Base-by-base conservation (phyloP, 2,329 filamentous ascomycete species). In the Xylaria sp. region DNA sequence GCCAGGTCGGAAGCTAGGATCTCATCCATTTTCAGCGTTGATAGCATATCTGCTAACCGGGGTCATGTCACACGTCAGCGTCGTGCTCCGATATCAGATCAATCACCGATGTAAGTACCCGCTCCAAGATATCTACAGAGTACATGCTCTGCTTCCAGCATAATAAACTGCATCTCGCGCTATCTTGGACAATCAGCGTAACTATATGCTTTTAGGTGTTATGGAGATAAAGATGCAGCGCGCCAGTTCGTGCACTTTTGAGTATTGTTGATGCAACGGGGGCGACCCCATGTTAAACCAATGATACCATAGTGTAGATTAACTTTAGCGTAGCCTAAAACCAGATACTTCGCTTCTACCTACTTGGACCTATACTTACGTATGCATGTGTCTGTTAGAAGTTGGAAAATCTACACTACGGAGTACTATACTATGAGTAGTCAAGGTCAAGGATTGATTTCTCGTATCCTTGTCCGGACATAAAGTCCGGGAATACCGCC, bases 61-160 rank as follows among this genome's bases (percentile, higher is more conserved):
- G 61, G 51, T 63, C 55, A 61, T 37, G 67, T 65, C 37, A 60
- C 67, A 71, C 64, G 48, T 65, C 59, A 69, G 55, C 63, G 54
- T 69, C 44, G 63, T 48, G 60, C 66, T 62, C 63, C 57, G 66
- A 69, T 71, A 63, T 58, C 62, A 71, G 66, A 71, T 69, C 66
- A 70, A 60, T 60, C 60, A 62, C 65, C 65, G 62, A 70, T 40
- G 54, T 55, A 68, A 25, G 53, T 60, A 63, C 35, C 65, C 51
- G 55, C 40, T 55, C 27, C 47, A 42, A 62, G 58, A 68, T 63
- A 57, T 53, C 54, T 47, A 25, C 57, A 21, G 35, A 25, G 62
- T 37, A 53, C 27, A 6, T 27, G 5, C 25, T 25, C 18, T 21
- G 18, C 18, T 35, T 21, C 29, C 13, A 32, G 50, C 35, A n/a